Conservation (phyloP, 495 filamentous ascomycete species). For the Penicillium fimorum region DNA sequence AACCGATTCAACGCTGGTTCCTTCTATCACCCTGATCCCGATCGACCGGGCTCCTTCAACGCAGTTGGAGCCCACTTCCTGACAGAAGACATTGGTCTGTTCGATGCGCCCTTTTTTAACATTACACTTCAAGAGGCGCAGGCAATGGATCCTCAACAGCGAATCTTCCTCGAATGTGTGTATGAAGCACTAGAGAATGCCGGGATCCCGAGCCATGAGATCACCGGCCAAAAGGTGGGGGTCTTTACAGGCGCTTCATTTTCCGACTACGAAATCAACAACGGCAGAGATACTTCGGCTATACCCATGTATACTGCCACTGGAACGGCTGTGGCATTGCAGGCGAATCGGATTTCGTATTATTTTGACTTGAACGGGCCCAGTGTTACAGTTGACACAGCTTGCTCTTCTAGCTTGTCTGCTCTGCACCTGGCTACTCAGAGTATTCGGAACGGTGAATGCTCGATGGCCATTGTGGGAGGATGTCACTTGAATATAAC, state of each 20-base stretch:
- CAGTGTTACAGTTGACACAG: constrained; percentile 47
- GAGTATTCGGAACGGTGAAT: constrained; percentile 45
- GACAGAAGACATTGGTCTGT: constrained; percentile 49
- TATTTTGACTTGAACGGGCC: constrained; percentile 44
- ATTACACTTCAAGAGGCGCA: constrained; percentile 44
- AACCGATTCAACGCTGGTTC: constrained; percentile 46
- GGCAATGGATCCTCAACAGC: constrained; percentile 50
- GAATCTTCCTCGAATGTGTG: constrained; percentile 41
- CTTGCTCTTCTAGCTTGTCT: constrained; percentile 52
- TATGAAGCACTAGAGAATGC: constrained; percentile 50
- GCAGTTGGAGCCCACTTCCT: constrained; percentile 39
- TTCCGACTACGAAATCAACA: constrained; percentile 45
- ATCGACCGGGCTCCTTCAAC: constrained; percentile 31
- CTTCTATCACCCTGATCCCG: constrained; percentile 40
- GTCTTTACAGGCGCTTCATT: constrained; percentile 46
- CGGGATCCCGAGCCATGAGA: constrained; percentile 40
- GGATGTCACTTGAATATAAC: constrained; percentile 40
- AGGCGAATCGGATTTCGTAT: constrained; percentile 47
- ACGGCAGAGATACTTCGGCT: constrained; percentile 40
- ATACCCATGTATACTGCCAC: constrained; percentile 46
- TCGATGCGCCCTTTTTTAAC: constrained; percentile 57
- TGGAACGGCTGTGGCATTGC: constrained; percentile 44
- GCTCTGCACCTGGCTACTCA: constrained; percentile 52
- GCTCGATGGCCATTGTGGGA: constrained; percentile 39
- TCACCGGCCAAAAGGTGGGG: constrained; percentile 46